These are phyloP conservation scores for Hypoxylon subgilvum DNA, from an alignment of 495 filamentous ascomycete genomes.

Conservation along the genomic window DNA sequence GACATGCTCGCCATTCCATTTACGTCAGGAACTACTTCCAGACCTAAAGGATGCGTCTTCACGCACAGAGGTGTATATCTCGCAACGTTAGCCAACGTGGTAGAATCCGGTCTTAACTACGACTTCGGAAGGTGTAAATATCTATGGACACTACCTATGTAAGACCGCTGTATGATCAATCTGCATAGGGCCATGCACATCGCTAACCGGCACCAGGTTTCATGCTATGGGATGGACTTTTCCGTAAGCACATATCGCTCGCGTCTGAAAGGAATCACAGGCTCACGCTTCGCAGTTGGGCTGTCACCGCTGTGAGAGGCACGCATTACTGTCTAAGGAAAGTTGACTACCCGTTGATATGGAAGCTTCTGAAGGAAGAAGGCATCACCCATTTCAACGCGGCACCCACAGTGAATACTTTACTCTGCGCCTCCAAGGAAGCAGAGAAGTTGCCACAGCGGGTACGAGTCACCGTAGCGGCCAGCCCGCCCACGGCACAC, in stretches of 20 bases:
- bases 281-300: constrained; percentile 64
- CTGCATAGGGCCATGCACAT: background rate
- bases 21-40: constrained; percentile 91
- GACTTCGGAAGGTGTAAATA: constrained; percentile 73
- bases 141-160: constrained; percentile 92
- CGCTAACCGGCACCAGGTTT: constrained; percentile 59
- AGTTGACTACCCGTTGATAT: constrained; percentile 92
- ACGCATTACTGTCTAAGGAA: constrained; percentile 95
- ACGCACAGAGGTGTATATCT: constrained; percentile 89
- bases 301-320: constrained; percentile 86
- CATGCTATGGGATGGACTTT: constrained; percentile 93
- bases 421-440: constrained; percentile 78
- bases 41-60: constrained; percentile 91
- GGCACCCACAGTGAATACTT: constrained; percentile 93
- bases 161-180: constrained; percentile 13
- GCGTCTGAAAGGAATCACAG: constrained; percentile 8
- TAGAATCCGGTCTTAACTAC: constrained; percentile 84
- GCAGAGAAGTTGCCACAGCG: constrained; percentile 71
- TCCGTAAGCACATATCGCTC: constrained; percentile 44
- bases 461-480: constrained; percentile 90
- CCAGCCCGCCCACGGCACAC: constrained; percentile 83
- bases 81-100: constrained; percentile 80
- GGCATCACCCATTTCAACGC: constrained; percentile 93
- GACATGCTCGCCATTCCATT: constrained; percentile 79
- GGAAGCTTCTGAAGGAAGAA: constrained; percentile 82